These are phyloP conservation scores for Xylariaceae sp. DNA, from an alignment of 2,329 filamentous ascomycete genomes.

Conservation along the genomic window DNA sequence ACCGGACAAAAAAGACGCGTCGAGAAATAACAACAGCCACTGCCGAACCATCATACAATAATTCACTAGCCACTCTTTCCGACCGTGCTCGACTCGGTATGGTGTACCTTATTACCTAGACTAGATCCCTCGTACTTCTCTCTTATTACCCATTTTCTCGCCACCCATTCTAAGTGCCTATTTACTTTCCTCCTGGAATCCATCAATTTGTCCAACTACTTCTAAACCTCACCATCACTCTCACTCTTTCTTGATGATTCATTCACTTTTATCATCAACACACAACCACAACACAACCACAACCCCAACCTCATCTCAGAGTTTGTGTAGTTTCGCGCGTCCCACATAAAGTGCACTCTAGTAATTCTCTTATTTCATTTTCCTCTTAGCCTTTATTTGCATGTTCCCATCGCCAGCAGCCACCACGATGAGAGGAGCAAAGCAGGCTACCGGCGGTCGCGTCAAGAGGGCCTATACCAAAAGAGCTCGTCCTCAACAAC, in stretches of 20 bases:
- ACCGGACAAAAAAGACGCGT: slow-evolving; percentile 16
- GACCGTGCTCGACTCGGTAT: slow-evolving; percentile 19
- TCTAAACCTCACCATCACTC: background rate
- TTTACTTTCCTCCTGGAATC: slow-evolving; percentile 15
- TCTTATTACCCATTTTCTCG: slow-evolving; percentile 1
- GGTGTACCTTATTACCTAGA: slow-evolving; percentile 8
- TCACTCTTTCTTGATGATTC: background rate
- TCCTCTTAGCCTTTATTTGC: slow-evolving; percentile 1
- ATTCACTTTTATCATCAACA: slow-evolving; percentile 13
- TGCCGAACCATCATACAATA: slow-evolving; percentile 10
- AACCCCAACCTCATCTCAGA: background rate
- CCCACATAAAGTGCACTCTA: slow-evolving; percentile 1
- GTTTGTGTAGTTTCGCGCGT: slow-evolving; percentile 14
- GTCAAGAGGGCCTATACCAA: slow-evolving; percentile 24
- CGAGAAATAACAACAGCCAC: slow-evolving; percentile 14
- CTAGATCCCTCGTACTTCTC: background rate
- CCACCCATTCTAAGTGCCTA: slow-evolving; percentile 38
- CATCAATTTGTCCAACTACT: slow-evolving; percentile 9
- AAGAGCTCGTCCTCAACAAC: slow-evolving; percentile 17
- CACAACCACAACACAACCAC: too few relatives aligned
- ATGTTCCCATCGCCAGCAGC: slow-evolving; percentile 1
- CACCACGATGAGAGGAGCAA: slow-evolving; percentile 25
- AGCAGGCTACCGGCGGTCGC: slow-evolving; percentile 24
- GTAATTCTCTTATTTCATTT: background rate
- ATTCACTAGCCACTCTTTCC: slow-evolving; percentile 11